Evolutionary conservation across 1,284 basidiomycete species (phyloP).

Genomic region (Ganoderma multipileum): DNA sequence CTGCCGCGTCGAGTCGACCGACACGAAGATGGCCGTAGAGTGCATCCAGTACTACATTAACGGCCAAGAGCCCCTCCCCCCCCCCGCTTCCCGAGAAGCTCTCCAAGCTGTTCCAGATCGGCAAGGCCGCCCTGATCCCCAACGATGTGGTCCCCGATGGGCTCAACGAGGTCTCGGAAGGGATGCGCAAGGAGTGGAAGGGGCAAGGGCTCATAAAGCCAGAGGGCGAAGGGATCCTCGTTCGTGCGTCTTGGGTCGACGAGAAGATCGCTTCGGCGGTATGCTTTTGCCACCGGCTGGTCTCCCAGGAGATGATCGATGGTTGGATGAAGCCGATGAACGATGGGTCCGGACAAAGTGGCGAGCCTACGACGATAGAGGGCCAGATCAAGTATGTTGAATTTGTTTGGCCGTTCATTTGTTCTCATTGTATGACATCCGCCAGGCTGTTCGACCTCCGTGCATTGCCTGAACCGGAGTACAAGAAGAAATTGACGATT

Average conservation of each 20-base stretch:
- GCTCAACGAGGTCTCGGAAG: constrained; percentile 14
- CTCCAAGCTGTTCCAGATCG: constrained; percentile 29
- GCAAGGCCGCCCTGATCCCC: constrained; percentile 18
- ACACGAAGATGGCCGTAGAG: constrained; percentile 15
- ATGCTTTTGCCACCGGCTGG: constrained; percentile 21
- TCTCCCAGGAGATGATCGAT: constrained; percentile 23
- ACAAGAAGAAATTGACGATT: constrained; percentile 23
- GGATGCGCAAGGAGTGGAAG: constrained; percentile 7
- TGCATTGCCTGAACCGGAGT: constrained; percentile 14
- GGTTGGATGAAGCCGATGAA: constrained; percentile 15
- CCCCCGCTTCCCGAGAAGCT: constrained; percentile 24
- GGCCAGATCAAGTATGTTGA: constrained; percentile 10
- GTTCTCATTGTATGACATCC: neutral
- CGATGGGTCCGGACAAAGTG: constrained; percentile 1
- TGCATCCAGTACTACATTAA: constrained; percentile 12
- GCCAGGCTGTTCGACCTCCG: constrained; percentile 21
- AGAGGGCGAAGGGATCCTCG: constrained; percentile 14
- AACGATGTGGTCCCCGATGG: constrained; percentile 20
- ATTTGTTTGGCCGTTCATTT: neutral
- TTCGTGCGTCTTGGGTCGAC: constrained; percentile 23
- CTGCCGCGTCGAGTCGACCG: constrained; percentile 21
- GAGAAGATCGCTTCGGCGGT: constrained; percentile 14
- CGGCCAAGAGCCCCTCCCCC: constrained; percentile 23
- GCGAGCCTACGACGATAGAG: constrained; percentile 13
- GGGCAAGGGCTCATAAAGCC: constrained; percentile 19